phyloP scores from a whole-genome alignment of 2,329 filamentous ascomycete species.

The Trichoderma atrobrunneum region DNA sequence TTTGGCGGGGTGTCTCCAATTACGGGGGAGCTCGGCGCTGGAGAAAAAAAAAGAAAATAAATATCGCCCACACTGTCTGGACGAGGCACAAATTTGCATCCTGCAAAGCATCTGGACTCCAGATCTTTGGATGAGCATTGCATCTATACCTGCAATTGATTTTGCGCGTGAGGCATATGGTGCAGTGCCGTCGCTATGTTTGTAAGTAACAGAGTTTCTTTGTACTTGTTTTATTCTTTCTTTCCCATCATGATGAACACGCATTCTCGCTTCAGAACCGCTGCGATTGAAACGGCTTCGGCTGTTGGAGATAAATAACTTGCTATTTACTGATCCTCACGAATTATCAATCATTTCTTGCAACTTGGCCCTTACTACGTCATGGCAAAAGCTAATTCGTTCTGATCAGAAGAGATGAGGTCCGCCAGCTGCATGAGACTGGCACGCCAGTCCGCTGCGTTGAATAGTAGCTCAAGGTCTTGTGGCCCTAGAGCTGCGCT shows the following conservation, averaged over 20 bases:
- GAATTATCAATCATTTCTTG: not conserved
- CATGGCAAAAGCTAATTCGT: conserved; percentile 40
- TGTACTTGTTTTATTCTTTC: not conserved
- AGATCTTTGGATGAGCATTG: not conserved
- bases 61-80: not conserved
- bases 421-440: conserved; percentile 37
- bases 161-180: conserved; percentile 6
- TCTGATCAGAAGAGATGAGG: conserved; percentile 36
- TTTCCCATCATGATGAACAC: conserved; percentile 40
- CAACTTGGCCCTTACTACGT: conserved; percentile 22
- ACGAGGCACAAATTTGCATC: conserved; percentile 12
- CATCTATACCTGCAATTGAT: conserved; percentile 1
- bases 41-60: not conserved
- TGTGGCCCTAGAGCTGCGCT: not conserved
- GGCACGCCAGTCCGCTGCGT: conserved; percentile 30
- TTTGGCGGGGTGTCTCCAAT: conserved; percentile 21
- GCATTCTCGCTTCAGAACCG: conserved; percentile 49
- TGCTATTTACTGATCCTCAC: conserved; percentile 39
- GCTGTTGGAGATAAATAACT: conserved; percentile 43
- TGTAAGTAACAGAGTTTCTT: conserved; percentile 33
- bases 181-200: conserved; percentile 33
- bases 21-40: conserved; percentile 15
- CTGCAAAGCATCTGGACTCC: not conserved
- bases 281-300: conserved; percentile 47
- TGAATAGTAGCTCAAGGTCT: conserved; percentile 6